A percentile compares a stretch with the other conserved stretches of the same genome.
phyloP scores from a whole-genome alignment of 129 eudicot genomes.

The Silybum marianum region DNA sequence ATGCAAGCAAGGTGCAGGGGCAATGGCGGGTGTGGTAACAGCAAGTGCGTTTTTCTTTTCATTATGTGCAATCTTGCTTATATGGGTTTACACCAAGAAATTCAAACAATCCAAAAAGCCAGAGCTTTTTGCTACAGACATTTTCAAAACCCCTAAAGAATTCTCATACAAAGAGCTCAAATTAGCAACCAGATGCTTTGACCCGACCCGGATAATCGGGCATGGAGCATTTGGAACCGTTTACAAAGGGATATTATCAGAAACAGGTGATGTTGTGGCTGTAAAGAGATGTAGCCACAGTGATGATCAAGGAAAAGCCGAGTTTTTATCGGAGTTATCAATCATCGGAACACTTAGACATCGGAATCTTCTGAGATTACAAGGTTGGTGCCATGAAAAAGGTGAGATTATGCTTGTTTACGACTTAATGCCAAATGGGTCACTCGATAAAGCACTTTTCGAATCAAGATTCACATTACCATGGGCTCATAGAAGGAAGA shows the following conservation, averaged over 20 bases:
- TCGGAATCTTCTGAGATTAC: conserved; percentile 74
- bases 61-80: conserved; percentile 48
- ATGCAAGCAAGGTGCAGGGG: conserved; percentile 63
- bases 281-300: conserved; percentile 75
- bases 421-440: conserved; percentile 91
- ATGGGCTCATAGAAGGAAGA: conserved; percentile 69
- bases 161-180: conserved; percentile 80
- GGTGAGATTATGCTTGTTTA: conserved; percentile 82
- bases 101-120: conserved; percentile 42
- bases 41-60: conserved; percentile 81
- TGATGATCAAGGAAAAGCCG: conserved; percentile 73
- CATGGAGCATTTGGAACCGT: conserved; percentile 96
- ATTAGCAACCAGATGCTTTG: conserved; percentile 65
- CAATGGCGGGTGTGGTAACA: conserved; percentile 80
- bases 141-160: conserved; percentile 83
- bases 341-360: conserved; percentile 90
- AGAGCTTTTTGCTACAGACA: conserved; percentile 51
- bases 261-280: conserved; percentile 69
- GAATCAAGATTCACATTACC: conserved; percentile 65
- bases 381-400: conserved; percentile 93
- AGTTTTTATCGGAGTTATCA: conserved; percentile 82
- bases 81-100: conserved; percentile 70
- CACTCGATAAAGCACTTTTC: conserved; percentile 82
- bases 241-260: conserved; percentile 65
- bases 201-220: conserved; percentile 65